Percentiles rank a stretch among this genome's conserved stretches.
Evolutionary conservation across 2,329 filamentous ascomycete species (phyloP).

Genomic region (Venturia oleaginea): DNA sequence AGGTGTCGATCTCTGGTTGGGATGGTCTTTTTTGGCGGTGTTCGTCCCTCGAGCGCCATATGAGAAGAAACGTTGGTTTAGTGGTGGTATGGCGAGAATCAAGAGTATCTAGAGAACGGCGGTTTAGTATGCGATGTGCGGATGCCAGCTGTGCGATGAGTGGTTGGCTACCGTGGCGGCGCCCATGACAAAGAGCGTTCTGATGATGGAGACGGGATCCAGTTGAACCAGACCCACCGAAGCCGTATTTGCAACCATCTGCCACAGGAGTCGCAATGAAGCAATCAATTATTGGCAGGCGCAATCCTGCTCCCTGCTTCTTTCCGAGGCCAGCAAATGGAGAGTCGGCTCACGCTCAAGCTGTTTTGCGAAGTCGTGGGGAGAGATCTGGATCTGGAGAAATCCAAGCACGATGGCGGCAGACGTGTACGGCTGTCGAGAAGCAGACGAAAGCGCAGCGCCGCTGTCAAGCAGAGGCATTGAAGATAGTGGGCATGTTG

Average conservation of each 20-base stretch:
- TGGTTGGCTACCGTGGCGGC: conserved; percentile 31
- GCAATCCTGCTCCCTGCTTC: not conserved
- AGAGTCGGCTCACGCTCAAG: not conserved
- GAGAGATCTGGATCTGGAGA: not conserved
- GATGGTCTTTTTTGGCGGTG: conserved; percentile 16
- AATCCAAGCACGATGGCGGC: not conserved
- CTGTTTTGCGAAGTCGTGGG: not conserved
- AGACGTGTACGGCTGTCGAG: not conserved
- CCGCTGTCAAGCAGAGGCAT: not conserved
- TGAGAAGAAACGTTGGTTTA: conserved; percentile 47
- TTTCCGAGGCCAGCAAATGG: not conserved
- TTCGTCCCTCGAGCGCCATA: conserved; percentile 45
- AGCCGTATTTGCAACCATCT: not conserved
- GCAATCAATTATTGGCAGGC: not conserved
- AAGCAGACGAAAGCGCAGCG: not conserved
- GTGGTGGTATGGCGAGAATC: conserved; percentile 40
- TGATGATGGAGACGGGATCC: conserved; percentile 21
- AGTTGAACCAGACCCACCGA: not conserved
- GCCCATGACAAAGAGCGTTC: conserved; percentile 29
- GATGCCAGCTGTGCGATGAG: conserved; percentile 15
- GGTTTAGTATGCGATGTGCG: conserved; percentile 13
- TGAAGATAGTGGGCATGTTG: not conserved
- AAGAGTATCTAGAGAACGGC: conserved; percentile 35
- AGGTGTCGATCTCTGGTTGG: conserved; percentile 10
- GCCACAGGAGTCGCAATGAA: not conserved